Percentiles rank a stretch among this genome's conserved stretches.
phyloP scores from a whole-genome alignment of 257 asterid species.

The Solanum neorickii region DNA sequence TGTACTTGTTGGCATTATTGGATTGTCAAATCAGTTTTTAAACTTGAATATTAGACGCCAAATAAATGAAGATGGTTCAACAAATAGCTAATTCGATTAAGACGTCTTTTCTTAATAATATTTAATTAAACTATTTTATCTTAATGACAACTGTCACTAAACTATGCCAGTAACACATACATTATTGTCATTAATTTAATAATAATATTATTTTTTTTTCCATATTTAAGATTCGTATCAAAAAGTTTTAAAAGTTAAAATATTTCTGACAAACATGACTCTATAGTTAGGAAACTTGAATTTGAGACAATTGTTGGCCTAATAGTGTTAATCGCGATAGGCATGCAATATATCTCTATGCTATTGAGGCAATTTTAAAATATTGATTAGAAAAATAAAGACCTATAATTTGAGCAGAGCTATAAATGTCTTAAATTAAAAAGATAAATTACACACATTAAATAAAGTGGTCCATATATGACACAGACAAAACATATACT shows the following conservation, averaged over 20 bases:
- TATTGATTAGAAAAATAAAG: no score
- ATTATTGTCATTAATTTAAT: background rate
- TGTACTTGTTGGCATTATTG: background rate
- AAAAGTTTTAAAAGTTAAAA: no score
- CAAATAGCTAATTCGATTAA: background rate
- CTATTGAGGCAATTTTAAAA: no score
- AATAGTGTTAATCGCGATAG: no score
- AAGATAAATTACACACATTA: background rate
- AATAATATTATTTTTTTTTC: no score
- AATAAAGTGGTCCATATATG: background rate
- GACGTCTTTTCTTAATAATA: background rate
- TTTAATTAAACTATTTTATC: background rate
- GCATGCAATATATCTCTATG: no score
- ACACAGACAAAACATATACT: background rate
- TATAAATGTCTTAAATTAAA: no score
- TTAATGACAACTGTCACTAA: background rate
- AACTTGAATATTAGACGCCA: background rate
- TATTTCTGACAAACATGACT: no score
- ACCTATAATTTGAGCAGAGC: background rate
- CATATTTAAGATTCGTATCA: rapidly evolving
- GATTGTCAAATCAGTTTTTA: background rate
- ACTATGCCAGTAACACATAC: background rate
- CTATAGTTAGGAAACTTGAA: rapidly evolving
- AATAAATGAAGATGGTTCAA: background rate
- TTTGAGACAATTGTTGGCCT: rapidly evolving